These are phyloP conservation scores for Aspergillus brunneoviolaceus DNA, from an alignment of 2,329 filamentous ascomycete species.

Conservation along the genomic window DNA sequence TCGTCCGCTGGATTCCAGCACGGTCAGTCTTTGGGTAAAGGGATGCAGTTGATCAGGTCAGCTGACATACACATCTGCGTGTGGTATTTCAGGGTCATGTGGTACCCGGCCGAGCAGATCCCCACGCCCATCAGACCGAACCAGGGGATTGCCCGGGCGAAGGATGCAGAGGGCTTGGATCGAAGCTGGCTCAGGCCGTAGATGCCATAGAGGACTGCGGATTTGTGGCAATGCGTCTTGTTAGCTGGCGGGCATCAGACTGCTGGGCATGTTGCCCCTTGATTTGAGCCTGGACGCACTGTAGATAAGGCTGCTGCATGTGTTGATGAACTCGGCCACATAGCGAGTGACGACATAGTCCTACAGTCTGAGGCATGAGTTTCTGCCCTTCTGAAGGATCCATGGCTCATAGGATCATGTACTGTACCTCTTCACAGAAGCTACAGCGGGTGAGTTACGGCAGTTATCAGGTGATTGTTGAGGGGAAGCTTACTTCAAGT, in stretches of 20 bases:
- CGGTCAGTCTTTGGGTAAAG: background rate
- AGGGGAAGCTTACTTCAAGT: conserved; percentile 25
- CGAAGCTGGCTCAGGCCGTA: conserved; percentile 37
- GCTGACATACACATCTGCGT: conserved; percentile 31
- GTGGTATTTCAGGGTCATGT: conserved; percentile 35
- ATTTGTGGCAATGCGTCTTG: background rate
- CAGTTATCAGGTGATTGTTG: background rate
- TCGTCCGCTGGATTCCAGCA: conserved; percentile 36
- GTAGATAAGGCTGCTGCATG: conserved; percentile 43
- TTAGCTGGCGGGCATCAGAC: background rate
- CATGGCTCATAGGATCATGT: background rate
- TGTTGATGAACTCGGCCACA: conserved; percentile 49
- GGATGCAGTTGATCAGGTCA: background rate
- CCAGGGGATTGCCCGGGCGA: conserved; percentile 37
- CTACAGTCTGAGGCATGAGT: conserved; percentile 13
- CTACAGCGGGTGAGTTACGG: conserved; percentile 10
- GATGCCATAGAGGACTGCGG: conserved; percentile 39
- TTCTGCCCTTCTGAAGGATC: background rate
- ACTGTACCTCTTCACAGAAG: conserved; percentile 31
- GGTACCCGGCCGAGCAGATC: conserved; percentile 30
- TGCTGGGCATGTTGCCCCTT: background rate
- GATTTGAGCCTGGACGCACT: conserved; percentile 17
- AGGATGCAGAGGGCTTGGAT: conserved; percentile 18
- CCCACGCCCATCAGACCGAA: conserved; percentile 39
- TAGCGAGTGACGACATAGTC: conserved; percentile 46